phyloP scores from a whole-genome alignment of 768 basidiomycete species.

The Mycena epipterygia region DNA sequence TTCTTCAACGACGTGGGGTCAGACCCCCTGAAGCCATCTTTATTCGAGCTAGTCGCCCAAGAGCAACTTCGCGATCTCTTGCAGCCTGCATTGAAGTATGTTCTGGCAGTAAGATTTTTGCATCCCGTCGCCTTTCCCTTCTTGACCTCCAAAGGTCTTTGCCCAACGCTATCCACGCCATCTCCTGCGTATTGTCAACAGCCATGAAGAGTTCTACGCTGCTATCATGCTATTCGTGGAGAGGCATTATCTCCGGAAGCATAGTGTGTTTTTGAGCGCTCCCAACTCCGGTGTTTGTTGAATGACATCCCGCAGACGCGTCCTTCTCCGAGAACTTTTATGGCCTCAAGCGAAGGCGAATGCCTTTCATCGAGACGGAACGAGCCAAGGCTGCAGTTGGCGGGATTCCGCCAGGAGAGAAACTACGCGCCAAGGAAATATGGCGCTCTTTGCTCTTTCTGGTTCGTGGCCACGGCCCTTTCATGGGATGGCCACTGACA shows the following conservation, averaged over 20 bases:
- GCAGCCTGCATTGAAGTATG: constrained; percentile 95
- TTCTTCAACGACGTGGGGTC: constrained; percentile 85
- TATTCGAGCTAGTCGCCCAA: constrained; percentile 94
- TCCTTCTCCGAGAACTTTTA: constrained; percentile 98
- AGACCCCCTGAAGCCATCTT: constrained; percentile 81
- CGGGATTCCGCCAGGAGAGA: constrained; percentile 74
- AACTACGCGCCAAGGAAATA: constrained; percentile 75
- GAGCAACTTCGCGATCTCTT: constrained; percentile 93
- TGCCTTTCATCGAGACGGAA: constrained; percentile 78
- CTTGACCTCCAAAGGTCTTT: constrained; percentile 73
- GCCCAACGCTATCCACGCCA: constrained; percentile 96
- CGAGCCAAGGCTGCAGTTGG: constrained; percentile 77
- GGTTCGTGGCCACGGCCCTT: constrained; percentile 63
- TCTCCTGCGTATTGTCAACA: constrained; percentile 89
- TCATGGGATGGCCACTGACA: not conserved
- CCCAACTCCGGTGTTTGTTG: not conserved
- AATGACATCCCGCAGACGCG: constrained; percentile 68
- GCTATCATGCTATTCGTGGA: constrained; percentile 91
- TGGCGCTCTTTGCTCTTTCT: constrained; percentile 84
- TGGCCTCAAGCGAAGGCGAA: constrained; percentile 84
- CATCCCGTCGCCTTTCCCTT: not conserved
- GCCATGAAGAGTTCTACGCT: constrained; percentile 97
- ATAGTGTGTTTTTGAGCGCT: constrained; percentile 66
- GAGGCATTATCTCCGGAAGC: constrained; percentile 87
- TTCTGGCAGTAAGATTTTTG: constrained; percentile 78